Base-by-base conservation (phyloP, 1,139 yeast genomes). In the Blastobotrys ciferrii region DNA sequence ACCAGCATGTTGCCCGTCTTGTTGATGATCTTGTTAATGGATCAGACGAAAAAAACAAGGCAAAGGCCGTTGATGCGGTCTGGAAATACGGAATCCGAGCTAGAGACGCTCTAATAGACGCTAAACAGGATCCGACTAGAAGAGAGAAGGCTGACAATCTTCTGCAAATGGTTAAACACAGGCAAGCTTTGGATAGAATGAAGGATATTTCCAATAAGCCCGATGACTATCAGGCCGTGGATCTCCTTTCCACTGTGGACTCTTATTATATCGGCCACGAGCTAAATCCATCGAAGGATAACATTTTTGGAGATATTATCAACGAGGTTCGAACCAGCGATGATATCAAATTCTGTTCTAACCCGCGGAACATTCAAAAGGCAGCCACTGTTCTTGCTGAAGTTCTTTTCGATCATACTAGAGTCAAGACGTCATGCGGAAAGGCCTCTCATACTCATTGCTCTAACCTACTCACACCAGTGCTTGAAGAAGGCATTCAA, bases 201-300 rank as follows among this genome's bases (percentile, higher is more conserved):
- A 33, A 32, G 30, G 46, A 33, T 7, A 47, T 47, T 23, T 43
- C 51, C 33, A 15, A 20, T 12, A 23, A 18, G 20, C 45, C 41
- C 6, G 32, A 20, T 23, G 45, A 20, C 12, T 15, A 19, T 30
- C 5, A 32, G 3, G 25, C 37, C 2, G 14, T 17, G 36, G 51
- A 48, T 33, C 32, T 42, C n/a, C 37, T 48, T 25, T 37, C 48
- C 7, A 39, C 44, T 12, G 23, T 49, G 19, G 52, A 49, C 17
- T 45, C 46, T 19, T 49, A 45, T 38, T 40, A 49, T 33, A 37
- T 42, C 11, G 15, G 32, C 11, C 47, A 49, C 20, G 45, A 43
- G 2, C 39, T 49, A 14, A 49, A 49, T 20, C 52, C 52, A 12
- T 32, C 41, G 32, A 49, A 45, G 30, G 39, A 49, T 4, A 40